Evolutionary conservation across 805 yeast genomes (phyloP).

Genomic region (Metschnikowia borealis): DNA sequence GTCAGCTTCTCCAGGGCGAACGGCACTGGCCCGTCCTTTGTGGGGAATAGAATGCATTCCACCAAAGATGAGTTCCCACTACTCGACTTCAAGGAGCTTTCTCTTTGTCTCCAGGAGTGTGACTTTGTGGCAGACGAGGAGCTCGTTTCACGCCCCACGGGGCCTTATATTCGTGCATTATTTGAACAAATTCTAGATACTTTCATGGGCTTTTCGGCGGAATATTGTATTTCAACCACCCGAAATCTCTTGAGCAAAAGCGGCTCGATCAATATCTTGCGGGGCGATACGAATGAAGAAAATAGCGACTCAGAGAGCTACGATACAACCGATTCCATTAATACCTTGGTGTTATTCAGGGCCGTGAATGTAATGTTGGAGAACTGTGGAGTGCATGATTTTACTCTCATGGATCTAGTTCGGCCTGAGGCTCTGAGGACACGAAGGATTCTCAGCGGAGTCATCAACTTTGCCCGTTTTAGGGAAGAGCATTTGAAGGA

Average conservation of each 20-base stretch:
- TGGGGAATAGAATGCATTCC: constrained; percentile 4
- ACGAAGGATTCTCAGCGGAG: constrained; percentile 68
- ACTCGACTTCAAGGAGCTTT: constrained; percentile 56
- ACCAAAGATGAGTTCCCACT: constrained; percentile 54
- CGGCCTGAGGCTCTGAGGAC: constrained; percentile 72
- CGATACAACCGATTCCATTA: constrained; percentile 29
- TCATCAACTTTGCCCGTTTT: constrained; percentile 80
- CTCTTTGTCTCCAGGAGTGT: constrained; percentile 56
- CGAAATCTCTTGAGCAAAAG: constrained; percentile 17
- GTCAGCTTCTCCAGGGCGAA: constrained; percentile 5
- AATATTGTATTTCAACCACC: constrained; percentile 19
- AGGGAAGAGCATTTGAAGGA: constrained; percentile 73
- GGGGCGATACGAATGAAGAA: constrained; percentile 4
- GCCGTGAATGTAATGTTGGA: constrained; percentile 59
- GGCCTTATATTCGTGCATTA: constrained; percentile 49
- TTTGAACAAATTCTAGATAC: constrained; percentile 60
- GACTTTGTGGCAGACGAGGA: constrained; percentile 61
- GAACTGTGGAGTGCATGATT: constrained; percentile 75
- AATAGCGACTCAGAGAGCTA: constrained; percentile 18
- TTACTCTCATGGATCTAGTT: constrained; percentile 66
- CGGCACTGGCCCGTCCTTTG: constrained; percentile 2
- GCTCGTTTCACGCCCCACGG: constrained; percentile 52
- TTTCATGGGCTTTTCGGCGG: constrained; percentile 49
- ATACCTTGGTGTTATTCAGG: constrained; percentile 53
- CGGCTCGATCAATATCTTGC: constrained; percentile 1